phyloP scores from a whole-genome alignment of 1,284 basidiomycete species.

The Boletus hoseneyae region DNA sequence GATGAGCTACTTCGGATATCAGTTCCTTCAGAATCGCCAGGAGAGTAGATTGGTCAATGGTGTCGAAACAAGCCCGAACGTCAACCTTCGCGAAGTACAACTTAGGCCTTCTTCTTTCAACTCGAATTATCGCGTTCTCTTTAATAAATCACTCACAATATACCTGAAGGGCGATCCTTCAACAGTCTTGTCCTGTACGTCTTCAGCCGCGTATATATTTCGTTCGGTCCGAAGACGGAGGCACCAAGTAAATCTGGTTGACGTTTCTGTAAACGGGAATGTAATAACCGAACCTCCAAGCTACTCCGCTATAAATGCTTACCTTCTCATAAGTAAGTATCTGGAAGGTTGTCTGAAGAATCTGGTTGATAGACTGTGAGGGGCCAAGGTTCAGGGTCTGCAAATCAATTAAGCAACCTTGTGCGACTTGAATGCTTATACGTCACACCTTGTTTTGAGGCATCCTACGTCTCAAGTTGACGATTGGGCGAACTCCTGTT shows the following conservation, averaged over 20 bases:
- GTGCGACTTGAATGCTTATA: not conserved
- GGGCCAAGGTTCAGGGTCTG: slow-evolving; percentile 28
- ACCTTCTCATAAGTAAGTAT: slow-evolving; percentile 88
- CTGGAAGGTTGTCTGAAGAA: slow-evolving; percentile 79
- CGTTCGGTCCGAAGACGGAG: slow-evolving; percentile 80
- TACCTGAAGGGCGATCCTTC: slow-evolving; percentile 38
- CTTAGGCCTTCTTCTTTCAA: slow-evolving; percentile 56
- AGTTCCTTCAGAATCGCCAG: slow-evolving; percentile 73
- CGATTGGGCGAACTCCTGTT: slow-evolving; percentile 90
- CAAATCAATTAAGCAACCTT: not conserved
- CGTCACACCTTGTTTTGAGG: slow-evolving; percentile 30
- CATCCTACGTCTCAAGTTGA: slow-evolving; percentile 77
- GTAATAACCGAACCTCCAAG: not conserved
- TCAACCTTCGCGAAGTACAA: slow-evolving; percentile 97
- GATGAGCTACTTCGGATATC: slow-evolving; percentile 63
- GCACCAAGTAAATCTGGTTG: slow-evolving; percentile 68
- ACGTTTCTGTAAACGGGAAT: slow-evolving; percentile 46
- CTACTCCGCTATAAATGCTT: slow-evolving; percentile 2
- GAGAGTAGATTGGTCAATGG: slow-evolving; percentile 87
- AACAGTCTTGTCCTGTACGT: slow-evolving; percentile 60
- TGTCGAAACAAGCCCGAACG: slow-evolving; percentile 94
- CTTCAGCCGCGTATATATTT: slow-evolving; percentile 75
- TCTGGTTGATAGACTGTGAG: slow-evolving; percentile 78
- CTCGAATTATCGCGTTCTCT: not conserved
- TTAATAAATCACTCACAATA: slow-evolving; percentile 45